Conservation (phyloP, 2,329 filamentous ascomycete genomes). For the Ceratocystis smalleyi region DNA sequence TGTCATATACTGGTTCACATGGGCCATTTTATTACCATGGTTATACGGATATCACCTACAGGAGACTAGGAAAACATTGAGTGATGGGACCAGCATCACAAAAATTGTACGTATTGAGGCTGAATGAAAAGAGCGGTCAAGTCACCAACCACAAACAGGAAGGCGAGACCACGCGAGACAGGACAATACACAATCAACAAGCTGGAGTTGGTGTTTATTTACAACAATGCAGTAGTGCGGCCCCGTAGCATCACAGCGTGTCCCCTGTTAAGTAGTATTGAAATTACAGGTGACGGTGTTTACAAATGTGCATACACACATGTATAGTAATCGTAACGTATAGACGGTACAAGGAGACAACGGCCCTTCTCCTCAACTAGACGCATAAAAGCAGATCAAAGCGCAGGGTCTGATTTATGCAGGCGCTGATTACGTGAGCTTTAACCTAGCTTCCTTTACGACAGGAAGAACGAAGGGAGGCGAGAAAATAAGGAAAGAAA, state of each 20-base stretch:
- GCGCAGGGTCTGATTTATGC: not conserved
- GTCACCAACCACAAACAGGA: no score
- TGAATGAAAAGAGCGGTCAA: slow-evolving; percentile 7
- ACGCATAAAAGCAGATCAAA: not conserved
- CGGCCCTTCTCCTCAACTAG: not conserved
- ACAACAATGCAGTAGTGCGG: not conserved
- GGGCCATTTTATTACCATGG: slow-evolving; percentile 44
- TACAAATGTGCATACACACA: no score
- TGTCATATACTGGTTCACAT: slow-evolving; percentile 52
- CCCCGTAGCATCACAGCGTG: not conserved
- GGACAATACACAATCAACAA: not conserved
- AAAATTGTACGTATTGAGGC: slow-evolving; percentile 29
- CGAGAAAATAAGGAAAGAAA: not conserved
- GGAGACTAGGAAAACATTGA: slow-evolving; percentile 42
- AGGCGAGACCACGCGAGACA: not conserved
- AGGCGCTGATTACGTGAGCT: not conserved
- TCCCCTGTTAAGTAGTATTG: not conserved
- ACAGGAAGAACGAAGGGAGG: not conserved
- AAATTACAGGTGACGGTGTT: not conserved
- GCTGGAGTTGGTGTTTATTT: not conserved
- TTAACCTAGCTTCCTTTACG: not conserved
- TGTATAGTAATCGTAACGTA: no score
- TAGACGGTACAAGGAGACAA: not conserved
- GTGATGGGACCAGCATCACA: slow-evolving; percentile 53
- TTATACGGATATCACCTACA: slow-evolving; percentile 46